phyloP scores from a whole-genome alignment of 768 basidiomycete species.

The Podaxis pistillaris region DNA sequence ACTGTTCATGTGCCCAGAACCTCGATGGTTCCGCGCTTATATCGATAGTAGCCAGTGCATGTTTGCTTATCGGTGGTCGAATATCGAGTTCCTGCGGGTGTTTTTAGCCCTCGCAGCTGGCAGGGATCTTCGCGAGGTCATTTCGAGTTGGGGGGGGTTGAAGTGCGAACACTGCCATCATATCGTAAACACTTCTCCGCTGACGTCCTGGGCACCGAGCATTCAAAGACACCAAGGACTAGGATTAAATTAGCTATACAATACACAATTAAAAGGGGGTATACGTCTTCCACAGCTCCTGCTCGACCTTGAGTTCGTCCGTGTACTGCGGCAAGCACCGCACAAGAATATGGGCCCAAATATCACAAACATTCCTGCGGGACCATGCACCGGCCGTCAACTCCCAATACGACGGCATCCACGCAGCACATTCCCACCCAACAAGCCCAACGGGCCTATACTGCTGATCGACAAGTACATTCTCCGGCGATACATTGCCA shows the following conservation, averaged over 20 bases:
- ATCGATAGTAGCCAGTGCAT: too few relatives aligned
- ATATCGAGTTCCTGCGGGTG: too few relatives aligned
- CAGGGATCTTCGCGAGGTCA: too few relatives aligned
- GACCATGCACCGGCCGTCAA: constrained; percentile 1
- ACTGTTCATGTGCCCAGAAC: too few relatives aligned
- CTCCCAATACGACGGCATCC: constrained; percentile 11
- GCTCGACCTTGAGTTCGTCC: constrained; percentile 9
- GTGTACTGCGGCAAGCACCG: constrained; percentile 11
- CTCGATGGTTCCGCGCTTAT: too few relatives aligned
- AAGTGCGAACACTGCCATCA: too few relatives aligned
- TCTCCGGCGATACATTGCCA: constrained; percentile 7
- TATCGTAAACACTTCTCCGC: too few relatives aligned
- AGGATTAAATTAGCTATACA: background rate
- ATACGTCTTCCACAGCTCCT: constrained; percentile 15
- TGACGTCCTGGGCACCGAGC: too few relatives aligned
- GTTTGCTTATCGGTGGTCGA: too few relatives aligned
- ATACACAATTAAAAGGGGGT: constrained; percentile 2
- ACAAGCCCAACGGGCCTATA: constrained; percentile 1
- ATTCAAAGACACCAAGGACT: background rate
- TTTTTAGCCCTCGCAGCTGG: too few relatives aligned
- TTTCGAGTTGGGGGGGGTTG: too few relatives aligned
- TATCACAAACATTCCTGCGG: background rate
- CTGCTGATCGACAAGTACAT: constrained; percentile 1
- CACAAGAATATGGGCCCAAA: background rate
- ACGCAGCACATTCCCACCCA: constrained; percentile 12